These are phyloP conservation scores for Lagenidium sp. DNA, from an alignment of 352 stramenopile species.

Conservation along the genomic window DNA sequence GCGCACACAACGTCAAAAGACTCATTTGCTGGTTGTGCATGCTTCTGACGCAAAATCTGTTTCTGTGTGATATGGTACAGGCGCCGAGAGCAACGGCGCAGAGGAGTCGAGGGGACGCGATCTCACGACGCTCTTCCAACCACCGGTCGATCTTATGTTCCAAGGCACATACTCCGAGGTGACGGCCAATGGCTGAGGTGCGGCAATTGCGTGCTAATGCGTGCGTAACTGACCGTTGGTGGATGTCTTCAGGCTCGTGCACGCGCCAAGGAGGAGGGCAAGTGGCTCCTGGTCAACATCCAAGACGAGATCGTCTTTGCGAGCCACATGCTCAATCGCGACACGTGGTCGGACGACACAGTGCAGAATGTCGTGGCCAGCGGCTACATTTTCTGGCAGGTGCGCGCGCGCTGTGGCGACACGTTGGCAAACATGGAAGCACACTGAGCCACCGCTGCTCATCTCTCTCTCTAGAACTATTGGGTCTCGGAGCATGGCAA, in stretches of 20 bases:
- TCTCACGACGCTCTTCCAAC: conserved; percentile 64
- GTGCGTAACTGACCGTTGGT: background rate
- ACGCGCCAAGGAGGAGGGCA: conserved; percentile 76
- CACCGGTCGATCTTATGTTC: conserved; percentile 67
- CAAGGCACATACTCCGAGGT: conserved; percentile 72
- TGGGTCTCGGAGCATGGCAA: conserved; percentile 73
- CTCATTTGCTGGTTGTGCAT: conserved; percentile 2
- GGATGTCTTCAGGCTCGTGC: conserved; percentile 28
- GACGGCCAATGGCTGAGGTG: conserved; percentile 6
- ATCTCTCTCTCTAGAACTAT: conserved; percentile 67
- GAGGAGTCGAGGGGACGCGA: too few relatives aligned
- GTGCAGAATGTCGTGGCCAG: conserved; percentile 92
- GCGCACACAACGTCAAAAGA: too few relatives aligned
- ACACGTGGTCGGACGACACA: conserved; percentile 94
- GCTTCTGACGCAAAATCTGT: conserved; percentile 2
- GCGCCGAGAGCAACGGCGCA: too few relatives aligned
- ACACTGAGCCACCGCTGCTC: too few relatives aligned
- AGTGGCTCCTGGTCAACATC: conserved; percentile 94
- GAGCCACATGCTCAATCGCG: conserved; percentile 93
- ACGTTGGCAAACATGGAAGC: too few relatives aligned
- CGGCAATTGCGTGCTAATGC: background rate
- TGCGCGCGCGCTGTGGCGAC: conserved; percentile 6
- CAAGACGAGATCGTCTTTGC: conserved; percentile 92
- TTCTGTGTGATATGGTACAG: too few relatives aligned
- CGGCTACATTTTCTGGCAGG: conserved; percentile 94